Evolutionary conservation across 805 yeast genomes (phyloP), one percentile per base, ranked within the genome.

Genomic region (Dipodascus geniculatus): DNA sequence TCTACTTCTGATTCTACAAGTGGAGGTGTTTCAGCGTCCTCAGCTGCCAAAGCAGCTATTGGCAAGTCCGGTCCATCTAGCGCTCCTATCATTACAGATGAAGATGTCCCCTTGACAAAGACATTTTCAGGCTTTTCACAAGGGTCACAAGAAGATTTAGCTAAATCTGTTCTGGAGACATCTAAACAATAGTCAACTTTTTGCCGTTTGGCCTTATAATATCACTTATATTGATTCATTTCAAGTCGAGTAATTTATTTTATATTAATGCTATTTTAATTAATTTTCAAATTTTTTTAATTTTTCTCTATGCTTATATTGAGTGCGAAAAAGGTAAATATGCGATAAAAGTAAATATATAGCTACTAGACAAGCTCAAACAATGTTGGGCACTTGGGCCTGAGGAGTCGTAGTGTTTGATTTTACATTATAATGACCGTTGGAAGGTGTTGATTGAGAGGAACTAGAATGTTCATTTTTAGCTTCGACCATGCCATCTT

Each of bases 181-280:
- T 59, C 65, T 24, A 51, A 42, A 3, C 48, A 58, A 22, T 55
- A 56, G 23, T 62, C 61, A 14, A 57, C 66, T 4, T 64, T 63
- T 48, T 64, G 66, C 53, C 66, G 66, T 9, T 65, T 63, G 22
- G 2, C 42, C 42, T 8, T n/a, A 19, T n/a, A n/a, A 31, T n/a
- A 38, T 31, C 42, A 17, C n/a, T 50, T n/a, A n/a, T n/a, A n/a
- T n/a, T n/a, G n/a, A n/a, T 48, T 50, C 42, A 47, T 22, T 47
- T 22, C 42, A 19, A 22, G 22, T 52, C 31, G 24, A 51, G 23
- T 16, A 51, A 17, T 38, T 23, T 3, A 28, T 28, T 28, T 28
- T 28, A 28, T 28, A 28, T 6, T 28, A 28, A 28, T 28, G 33
- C 33, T 28, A 28, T 28, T 28, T 28, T 49, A 23, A 22, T 28